A percentile compares a stretch with the other conserved stretches of the same genome.
Evolutionary conservation across 1,284 basidiomycete genomes (phyloP).

Genomic region (Cryptococcus sp.): DNA sequence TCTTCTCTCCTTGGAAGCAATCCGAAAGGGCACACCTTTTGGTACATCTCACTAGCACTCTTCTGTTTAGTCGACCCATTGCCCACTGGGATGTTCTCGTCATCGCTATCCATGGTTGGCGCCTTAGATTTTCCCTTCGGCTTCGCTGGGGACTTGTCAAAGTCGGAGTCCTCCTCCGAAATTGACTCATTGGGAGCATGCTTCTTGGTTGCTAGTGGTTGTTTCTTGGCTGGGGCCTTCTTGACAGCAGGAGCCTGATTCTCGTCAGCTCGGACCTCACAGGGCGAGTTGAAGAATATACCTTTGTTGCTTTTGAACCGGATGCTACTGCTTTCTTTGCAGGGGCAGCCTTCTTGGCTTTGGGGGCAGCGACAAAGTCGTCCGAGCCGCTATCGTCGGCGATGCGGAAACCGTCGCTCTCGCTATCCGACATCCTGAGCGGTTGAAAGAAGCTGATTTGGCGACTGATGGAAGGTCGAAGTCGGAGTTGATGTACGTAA

Average conservation of each 20-base stretch:
- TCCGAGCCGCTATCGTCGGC: slow-evolving; percentile 41
- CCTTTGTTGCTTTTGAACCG: slow-evolving; percentile 29
- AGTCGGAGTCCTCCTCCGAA: slow-evolving; percentile 51
- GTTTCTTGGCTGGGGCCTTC: slow-evolving; percentile 50
- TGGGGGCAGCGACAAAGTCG: slow-evolving; percentile 24
- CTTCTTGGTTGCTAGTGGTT: slow-evolving; percentile 58
- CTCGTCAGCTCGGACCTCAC: background rate
- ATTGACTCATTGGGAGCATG: slow-evolving; percentile 57
- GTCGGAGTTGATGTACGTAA: too few species aligned
- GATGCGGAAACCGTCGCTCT: slow-evolving; percentile 28
- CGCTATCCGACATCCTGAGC: slow-evolving; percentile 43
- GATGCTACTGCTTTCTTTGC: slow-evolving; percentile 21
- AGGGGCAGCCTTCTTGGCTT: slow-evolving; percentile 26
- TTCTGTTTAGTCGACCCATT: slow-evolving; percentile 59
- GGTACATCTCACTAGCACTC: slow-evolving; percentile 85
- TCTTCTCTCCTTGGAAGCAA: background rate
- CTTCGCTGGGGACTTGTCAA: slow-evolving; percentile 35
- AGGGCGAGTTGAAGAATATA: slow-evolving; percentile 6
- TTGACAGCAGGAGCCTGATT: slow-evolving; percentile 43
- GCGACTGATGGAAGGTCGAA: background rate
- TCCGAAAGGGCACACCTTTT: slow-evolving; percentile 65
- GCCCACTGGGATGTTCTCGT: slow-evolving; percentile 30
- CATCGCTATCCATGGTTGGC: slow-evolving; percentile 15
- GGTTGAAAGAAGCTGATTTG: background rate
- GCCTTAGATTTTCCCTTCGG: slow-evolving; percentile 17